Evolutionary conservation across 345 rosid species (phyloP).

Genomic region (Cardamine chenopodiifolia): DNA sequence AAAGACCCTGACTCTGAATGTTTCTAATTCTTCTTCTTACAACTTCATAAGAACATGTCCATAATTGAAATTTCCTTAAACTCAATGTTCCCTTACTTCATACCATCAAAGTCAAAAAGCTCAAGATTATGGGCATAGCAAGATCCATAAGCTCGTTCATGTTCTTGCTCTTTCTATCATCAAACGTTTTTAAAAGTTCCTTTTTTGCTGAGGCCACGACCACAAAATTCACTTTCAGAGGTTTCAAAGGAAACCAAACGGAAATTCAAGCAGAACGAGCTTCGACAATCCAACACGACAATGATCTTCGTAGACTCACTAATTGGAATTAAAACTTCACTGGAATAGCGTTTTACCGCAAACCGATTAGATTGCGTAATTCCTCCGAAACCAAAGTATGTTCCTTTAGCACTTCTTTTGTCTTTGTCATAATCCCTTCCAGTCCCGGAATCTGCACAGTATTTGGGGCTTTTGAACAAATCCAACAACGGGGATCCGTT

Average conservation of each 20-base stretch:
- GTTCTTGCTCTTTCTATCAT: slow-evolving; percentile 26
- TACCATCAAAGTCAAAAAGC: slow-evolving; percentile 7
- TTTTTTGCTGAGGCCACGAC: background rate
- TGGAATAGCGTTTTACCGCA: slow-evolving; percentile 38
- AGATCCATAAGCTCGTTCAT: slow-evolving; percentile 14
- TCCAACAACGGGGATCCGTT: slow-evolving; percentile 2
- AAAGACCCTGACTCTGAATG: slow-evolving; percentile 39
- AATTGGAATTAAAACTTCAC: slow-evolving; percentile 20
- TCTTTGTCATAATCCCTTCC: slow-evolving; percentile 49
- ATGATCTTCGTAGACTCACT: slow-evolving; percentile 37
- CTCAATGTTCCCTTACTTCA: slow-evolving; percentile 10
- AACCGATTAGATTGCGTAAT: slow-evolving; percentile 28
- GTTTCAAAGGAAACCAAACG: slow-evolving; percentile 36
- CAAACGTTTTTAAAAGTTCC: background rate
- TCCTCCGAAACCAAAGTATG: slow-evolving; percentile 21
- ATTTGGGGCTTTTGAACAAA: slow-evolving; percentile 55
- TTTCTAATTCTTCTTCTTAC: slow-evolving; percentile 17
- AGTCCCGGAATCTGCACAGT: slow-evolving; percentile 46
- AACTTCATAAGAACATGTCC: slow-evolving; percentile 13
- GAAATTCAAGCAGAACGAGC: slow-evolving; percentile 28
- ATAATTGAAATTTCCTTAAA: background rate
- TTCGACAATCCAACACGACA: slow-evolving; percentile 9
- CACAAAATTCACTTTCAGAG: slow-evolving; percentile 38
- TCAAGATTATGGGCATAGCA: slow-evolving; percentile 25
- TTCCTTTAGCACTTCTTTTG: slow-evolving; percentile 59